These are phyloP conservation scores for Thraustochytrium striatum DNA, from an alignment of 352 stramenopile species.

Conservation along the genomic window DNA sequence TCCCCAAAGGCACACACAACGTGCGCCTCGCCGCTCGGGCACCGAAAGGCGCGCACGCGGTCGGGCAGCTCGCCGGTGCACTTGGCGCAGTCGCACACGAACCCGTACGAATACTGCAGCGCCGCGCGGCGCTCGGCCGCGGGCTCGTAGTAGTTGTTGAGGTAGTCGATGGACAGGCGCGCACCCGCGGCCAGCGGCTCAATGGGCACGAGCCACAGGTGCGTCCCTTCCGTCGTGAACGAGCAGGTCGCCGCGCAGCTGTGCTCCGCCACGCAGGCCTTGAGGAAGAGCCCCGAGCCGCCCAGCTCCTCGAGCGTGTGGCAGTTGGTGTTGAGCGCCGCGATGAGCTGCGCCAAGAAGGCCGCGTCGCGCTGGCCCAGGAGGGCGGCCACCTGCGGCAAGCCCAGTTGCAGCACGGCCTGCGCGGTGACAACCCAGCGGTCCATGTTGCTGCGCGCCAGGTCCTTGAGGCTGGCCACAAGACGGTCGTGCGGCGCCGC, in stretches of 20 bases:
- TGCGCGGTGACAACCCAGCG: neutral
- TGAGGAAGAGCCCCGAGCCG: conserved; percentile 8
- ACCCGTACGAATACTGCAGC: neutral
- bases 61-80: neutral
- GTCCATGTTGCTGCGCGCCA: neutral
- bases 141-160: neutral
- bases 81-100: neutral
- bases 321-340: neutral
- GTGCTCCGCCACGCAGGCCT: neutral
- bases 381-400: neutral
- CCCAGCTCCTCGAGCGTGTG: conserved; percentile 4
- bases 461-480: neutral
- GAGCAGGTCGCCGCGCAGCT: neutral
- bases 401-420: neutral
- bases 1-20: neutral
- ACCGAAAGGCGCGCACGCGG: neutral
- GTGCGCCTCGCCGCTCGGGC: neutral
- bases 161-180: neutral
- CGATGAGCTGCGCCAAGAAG: neutral
- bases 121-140: neutral
- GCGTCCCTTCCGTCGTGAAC: neutral
- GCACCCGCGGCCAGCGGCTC: neutral
- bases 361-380: neutral
- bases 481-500: neutral
- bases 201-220: neutral